Conservation (phyloP, 805 yeast genomes). For the Lipomyces starkeyi region DNA sequence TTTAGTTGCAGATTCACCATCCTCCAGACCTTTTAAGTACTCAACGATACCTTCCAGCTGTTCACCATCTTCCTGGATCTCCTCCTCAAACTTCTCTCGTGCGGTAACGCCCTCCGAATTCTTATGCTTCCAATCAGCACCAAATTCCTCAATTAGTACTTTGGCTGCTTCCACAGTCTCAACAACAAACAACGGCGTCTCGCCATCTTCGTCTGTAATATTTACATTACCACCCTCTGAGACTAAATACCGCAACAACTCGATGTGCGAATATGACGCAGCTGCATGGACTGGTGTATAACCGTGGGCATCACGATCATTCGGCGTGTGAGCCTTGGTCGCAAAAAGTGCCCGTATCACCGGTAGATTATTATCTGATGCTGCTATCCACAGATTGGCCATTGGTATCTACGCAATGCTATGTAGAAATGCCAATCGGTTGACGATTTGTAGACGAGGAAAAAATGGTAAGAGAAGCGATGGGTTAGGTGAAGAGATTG, state of each 20-base stretch:
- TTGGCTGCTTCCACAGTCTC: conserved; percentile 74
- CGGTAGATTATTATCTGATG: conserved; percentile 77
- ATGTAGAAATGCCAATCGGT: not conserved
- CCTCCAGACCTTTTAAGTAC: conserved; percentile 59
- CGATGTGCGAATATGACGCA: conserved; percentile 85
- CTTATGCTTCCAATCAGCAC: conserved; percentile 66
- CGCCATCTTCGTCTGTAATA: conserved; percentile 86
- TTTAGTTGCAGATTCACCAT: conserved; percentile 31
- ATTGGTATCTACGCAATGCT: conserved; percentile 9
- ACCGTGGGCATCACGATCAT: conserved; percentile 87
- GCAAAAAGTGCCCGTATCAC: conserved; percentile 63
- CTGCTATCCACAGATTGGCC: conserved; percentile 88
- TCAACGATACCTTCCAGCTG: conserved; percentile 70
- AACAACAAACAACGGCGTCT: conserved; percentile 90
- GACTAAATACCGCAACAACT: conserved; percentile 64
- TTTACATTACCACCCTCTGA: conserved; percentile 77
- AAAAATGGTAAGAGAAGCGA: not conserved
- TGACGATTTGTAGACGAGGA: not conserved
- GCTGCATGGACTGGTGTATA: conserved; percentile 98
- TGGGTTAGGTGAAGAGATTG: not conserved
- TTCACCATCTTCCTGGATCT: conserved; percentile 83
- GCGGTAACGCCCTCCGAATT: conserved; percentile 77
- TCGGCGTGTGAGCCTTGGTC: conserved; percentile 62
- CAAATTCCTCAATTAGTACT: conserved; percentile 65
- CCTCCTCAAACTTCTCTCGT: conserved; percentile 21